These are phyloP conservation scores for Antrodiella citrinella DNA, from an alignment of 768 basidiomycete species.

Conservation along the genomic window DNA sequence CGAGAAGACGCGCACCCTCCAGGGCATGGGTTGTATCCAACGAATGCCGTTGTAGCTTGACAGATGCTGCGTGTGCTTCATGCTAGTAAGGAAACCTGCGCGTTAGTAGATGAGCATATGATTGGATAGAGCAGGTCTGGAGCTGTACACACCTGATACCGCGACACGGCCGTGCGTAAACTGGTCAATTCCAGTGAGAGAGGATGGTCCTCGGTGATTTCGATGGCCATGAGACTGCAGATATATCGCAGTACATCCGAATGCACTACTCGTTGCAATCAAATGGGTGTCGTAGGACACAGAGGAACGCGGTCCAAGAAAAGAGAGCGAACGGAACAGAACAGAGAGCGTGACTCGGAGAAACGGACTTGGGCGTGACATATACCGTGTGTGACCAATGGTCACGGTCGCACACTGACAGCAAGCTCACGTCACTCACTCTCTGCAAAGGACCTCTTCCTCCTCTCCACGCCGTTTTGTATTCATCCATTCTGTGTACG, in stretches of 20 bases:
- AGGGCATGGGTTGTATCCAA: slow-evolving; percentile 43
- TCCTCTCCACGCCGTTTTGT: background rate
- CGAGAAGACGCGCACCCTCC: slow-evolving; percentile 40
- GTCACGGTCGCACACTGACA: slow-evolving; percentile 1
- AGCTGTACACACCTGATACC: slow-evolving; percentile 26
- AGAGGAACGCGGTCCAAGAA: background rate
- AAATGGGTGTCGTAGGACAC: background rate
- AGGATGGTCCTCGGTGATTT: slow-evolving; percentile 28
- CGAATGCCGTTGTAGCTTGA: slow-evolving; percentile 59
- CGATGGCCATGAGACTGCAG: slow-evolving; percentile 5
- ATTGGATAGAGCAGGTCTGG: slow-evolving; percentile 1
- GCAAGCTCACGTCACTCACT: background rate
- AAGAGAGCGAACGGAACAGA: background rate
- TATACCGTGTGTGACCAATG: background rate
- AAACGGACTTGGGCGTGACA: background rate
- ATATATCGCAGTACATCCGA: background rate
- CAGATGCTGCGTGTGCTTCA: slow-evolving; percentile 56
- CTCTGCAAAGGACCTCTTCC: background rate
- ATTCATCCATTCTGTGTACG: background rate
- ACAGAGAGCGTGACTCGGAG: background rate
- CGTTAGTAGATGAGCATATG: slow-evolving; percentile 19
- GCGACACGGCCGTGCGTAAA: slow-evolving; percentile 25
- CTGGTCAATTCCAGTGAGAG: slow-evolving; percentile 28
- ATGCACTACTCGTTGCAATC: background rate
- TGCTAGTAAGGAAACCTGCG: slow-evolving; percentile 37